Conservation (phyloP, 495 filamentous ascomycete genomes). For the Trichoderma erinaceum region DNA sequence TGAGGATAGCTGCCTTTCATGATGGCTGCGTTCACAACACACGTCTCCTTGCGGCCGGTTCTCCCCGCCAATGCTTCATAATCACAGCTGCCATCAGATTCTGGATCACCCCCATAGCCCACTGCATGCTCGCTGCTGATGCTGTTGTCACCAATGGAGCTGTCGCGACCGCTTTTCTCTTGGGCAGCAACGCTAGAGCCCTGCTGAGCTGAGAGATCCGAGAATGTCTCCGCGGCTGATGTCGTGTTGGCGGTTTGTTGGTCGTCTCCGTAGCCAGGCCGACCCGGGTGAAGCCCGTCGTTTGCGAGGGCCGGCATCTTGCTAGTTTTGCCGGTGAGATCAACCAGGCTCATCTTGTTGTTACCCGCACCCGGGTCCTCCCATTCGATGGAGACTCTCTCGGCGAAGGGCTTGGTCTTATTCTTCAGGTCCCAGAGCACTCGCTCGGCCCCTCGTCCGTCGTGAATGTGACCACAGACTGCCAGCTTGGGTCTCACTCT, state of each 20-base stretch:
- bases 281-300: constrained; percentile 20
- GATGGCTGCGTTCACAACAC: constrained; percentile 71
- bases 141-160: not conserved
- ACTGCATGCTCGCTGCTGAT: constrained; percentile 21
- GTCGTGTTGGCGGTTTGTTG: constrained; percentile 10
- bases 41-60: constrained; percentile 59
- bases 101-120: constrained; percentile 35
- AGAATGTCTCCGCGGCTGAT: not conserved
- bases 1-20: constrained; percentile 62
- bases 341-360: constrained; percentile 39
- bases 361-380: constrained; percentile 33
- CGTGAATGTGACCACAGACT: constrained; percentile 87
- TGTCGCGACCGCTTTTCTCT: constrained; percentile 4
- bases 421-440: constrained; percentile 48
- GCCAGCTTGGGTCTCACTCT: constrained; percentile 73
- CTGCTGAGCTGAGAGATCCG: not conserved
- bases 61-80: constrained; percentile 35
- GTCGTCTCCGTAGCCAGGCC: constrained; percentile 15
- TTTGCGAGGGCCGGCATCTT: constrained; percentile 32
- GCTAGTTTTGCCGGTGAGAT: constrained; percentile 30
- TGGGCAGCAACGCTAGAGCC: constrained; percentile 13
- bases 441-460: constrained; percentile 51
- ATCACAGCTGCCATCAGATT: constrained; percentile 34
- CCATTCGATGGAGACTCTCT: constrained; percentile 30
- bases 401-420: constrained; percentile 23